Evolutionary conservation across 2,329 filamentous ascomycete genomes (phyloP).

Genomic region (Apiospora sp.): DNA sequence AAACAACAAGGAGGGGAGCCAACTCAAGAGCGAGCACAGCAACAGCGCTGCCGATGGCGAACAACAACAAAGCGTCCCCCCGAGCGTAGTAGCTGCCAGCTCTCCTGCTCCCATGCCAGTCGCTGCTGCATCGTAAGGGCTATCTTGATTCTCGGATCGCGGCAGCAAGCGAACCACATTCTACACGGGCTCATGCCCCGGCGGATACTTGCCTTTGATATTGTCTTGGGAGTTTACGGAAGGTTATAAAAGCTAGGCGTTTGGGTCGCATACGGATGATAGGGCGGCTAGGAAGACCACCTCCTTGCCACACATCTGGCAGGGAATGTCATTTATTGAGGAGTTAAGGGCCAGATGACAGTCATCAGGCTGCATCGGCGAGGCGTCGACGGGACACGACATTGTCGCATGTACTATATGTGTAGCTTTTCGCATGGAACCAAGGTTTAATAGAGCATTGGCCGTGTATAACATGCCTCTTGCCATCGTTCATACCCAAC

Average conservation of each 20-base stretch:
- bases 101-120: conserved; percentile 61
- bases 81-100: conserved; percentile 57
- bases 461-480: neutral
- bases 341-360: conserved; percentile 27
- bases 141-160: neutral
- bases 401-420: conserved; percentile 11
- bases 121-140: conserved; percentile 45
- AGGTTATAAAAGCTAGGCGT: conserved; percentile 41
- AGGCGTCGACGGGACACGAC: conserved; percentile 20
- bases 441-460: conserved; percentile 1
- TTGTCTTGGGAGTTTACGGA: conserved; percentile 34
- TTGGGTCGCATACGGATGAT: conserved; percentile 32
- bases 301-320: neutral
- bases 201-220: conserved; percentile 31
- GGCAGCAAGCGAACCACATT: neutral
- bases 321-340: conserved; percentile 18
- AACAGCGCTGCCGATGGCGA: conserved; percentile 55
- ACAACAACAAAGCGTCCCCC: conserved; percentile 59
- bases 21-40: conserved; percentile 56
- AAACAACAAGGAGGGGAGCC: conserved; percentile 67
- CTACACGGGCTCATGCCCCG: conserved; percentile 1
- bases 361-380: conserved; percentile 25
- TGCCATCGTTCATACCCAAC: neutral
- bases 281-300: neutral
- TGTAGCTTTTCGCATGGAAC: neutral